These are phyloP conservation scores for Turnera subulata DNA, from an alignment of 345 rosid species.

Conservation along the genomic window DNA sequence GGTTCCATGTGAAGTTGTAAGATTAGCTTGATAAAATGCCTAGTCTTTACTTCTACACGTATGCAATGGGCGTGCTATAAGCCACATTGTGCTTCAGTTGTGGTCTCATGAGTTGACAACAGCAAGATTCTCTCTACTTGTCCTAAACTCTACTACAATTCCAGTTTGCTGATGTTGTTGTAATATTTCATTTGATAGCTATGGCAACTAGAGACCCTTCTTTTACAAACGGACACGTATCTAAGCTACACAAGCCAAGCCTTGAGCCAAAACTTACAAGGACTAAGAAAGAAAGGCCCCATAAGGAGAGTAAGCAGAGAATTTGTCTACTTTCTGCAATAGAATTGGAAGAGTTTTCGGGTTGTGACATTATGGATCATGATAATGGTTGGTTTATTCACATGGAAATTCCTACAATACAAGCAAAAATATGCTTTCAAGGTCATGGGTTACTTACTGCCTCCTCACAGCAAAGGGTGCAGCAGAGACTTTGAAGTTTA, in stretches of 20 bases:
- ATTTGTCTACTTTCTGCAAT: too few relatives aligned
- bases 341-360: conserved; percentile 5
- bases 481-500: conserved; percentile 12
- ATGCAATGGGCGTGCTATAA: conserved; percentile 8
- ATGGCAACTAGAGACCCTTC: conserved; percentile 97
- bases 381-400: background rate
- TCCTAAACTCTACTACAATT: background rate
- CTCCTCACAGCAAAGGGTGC: conserved; percentile 8
- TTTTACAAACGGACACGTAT: conserved; percentile 91
- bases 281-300: too few relatives aligned
- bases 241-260: conserved; percentile 94
- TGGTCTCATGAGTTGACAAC: conserved; percentile 17
- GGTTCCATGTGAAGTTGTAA: too few relatives aligned
- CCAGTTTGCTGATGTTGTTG: background rate
- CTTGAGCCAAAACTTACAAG: conserved; percentile 80
- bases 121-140: conserved; percentile 14
- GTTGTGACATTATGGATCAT: background rate
- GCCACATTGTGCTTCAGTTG: too few relatives aligned
- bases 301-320: too few relatives aligned
- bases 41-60: background rate
- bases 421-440: background rate
- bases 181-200: conserved; percentile 38
- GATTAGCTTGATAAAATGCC: background rate
- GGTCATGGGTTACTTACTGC: conserved; percentile 6
- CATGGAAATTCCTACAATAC: conserved; percentile 4